Percentiles rank a stretch among this genome's conserved stretches.
Evolutionary conservation across 257 asterid species (phyloP).

Genomic region (Solanum chmielewskii): DNA sequence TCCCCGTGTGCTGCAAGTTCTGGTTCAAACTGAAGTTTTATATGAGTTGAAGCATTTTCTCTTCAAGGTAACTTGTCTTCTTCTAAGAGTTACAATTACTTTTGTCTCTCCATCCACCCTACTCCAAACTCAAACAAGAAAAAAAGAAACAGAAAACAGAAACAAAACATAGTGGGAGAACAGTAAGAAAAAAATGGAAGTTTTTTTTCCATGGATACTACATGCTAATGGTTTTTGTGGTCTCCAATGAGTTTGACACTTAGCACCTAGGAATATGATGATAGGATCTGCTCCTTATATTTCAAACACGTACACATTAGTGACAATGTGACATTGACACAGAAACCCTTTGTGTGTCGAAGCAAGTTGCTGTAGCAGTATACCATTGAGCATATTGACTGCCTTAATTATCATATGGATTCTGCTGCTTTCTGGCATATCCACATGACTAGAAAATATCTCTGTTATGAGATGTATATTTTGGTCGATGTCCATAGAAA

Average conservation of each 20-base stretch:
- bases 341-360: neutral
- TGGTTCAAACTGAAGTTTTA: conserved; percentile 25
- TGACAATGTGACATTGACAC: neutral
- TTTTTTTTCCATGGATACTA: neutral
- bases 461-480: neutral
- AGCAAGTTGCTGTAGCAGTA: neutral
- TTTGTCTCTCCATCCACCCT: neutral
- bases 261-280: neutral
- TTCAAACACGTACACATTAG: neutral
- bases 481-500: neutral
- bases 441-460: neutral
- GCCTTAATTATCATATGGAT: neutral
- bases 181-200: neutral
- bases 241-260: neutral
- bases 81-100: neutral
- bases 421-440: neutral
- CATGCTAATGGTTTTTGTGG: neutral
- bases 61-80: conserved; percentile 10
- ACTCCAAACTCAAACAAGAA: neutral
- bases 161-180: neutral
- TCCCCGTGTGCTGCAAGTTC: conserved; percentile 44
- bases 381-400: neutral
- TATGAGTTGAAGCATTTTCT: neutral
- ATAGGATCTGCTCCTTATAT: neutral
- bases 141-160: neutral